Conservation (phyloP, 1,139 yeast species). For the Taiozyma sp. region DNA sequence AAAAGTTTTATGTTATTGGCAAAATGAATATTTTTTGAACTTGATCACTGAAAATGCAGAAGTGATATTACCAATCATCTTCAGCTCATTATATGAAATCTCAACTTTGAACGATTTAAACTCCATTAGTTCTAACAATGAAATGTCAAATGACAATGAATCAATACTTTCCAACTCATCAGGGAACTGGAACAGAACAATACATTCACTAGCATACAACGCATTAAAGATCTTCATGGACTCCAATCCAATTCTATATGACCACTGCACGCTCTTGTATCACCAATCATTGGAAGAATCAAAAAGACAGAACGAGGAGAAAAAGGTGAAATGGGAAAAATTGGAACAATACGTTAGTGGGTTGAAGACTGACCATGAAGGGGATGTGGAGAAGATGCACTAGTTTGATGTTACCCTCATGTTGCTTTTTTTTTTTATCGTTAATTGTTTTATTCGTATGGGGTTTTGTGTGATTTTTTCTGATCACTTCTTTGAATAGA, state of each 20-base stretch:
- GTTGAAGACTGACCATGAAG: slow-evolving; percentile 3
- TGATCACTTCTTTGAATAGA: not conserved
- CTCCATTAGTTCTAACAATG: slow-evolving; percentile 33
- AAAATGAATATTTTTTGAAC: slow-evolving; percentile 88
- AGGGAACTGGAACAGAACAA: slow-evolving; percentile 80
- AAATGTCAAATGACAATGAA: slow-evolving; percentile 34
- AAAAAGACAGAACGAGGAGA: slow-evolving; percentile 47
- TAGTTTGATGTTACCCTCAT: not conserved
- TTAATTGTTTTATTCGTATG: not conserved
- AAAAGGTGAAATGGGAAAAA: slow-evolving; percentile 72
- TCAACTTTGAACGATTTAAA: slow-evolving; percentile 31
- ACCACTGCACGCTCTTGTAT: slow-evolving; percentile 84
- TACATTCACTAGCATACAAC: slow-evolving; percentile 84
- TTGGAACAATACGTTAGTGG: slow-evolving; percentile 55
- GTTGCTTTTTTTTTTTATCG: not conserved
- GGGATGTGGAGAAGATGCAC: not conserved
- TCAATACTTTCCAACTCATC: slow-evolving; percentile 18
- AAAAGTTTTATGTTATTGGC: slow-evolving; percentile 91
- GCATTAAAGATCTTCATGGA: slow-evolving; percentile 93
- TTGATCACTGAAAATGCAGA: slow-evolving; percentile 88
- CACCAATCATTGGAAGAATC: slow-evolving; percentile 70
- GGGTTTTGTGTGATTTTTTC: not conserved
- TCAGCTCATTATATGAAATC: slow-evolving; percentile 84
- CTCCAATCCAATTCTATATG: slow-evolving; percentile 85
- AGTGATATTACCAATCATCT: slow-evolving; percentile 86